These are phyloP conservation scores for Didymellaceae sp. DNA, from an alignment of 2,329 filamentous ascomycete species.

Conservation along the genomic window DNA sequence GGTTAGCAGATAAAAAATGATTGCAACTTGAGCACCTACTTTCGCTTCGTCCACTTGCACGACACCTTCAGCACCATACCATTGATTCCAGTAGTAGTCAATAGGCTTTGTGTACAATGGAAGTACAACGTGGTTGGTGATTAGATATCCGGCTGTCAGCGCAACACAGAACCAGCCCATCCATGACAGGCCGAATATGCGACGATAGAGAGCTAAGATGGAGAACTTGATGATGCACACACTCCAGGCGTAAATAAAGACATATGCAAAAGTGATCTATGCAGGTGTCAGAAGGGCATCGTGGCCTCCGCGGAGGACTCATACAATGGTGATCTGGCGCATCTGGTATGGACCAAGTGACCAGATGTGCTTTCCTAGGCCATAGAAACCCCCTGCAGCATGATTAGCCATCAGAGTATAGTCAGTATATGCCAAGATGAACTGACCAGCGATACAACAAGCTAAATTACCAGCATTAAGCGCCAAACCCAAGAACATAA, in stretches of 20 bases:
- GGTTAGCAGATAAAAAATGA: neutral
- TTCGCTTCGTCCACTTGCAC: constrained; percentile 30
- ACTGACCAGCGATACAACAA: constrained; percentile 32
- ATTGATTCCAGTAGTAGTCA: constrained; percentile 32
- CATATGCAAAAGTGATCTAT: constrained; percentile 36
- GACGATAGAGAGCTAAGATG: constrained; percentile 34
- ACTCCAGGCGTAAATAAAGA: constrained; percentile 37
- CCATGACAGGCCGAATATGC: constrained; percentile 36
- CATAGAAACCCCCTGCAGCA: constrained; percentile 27
- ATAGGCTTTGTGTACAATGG: constrained; percentile 27
- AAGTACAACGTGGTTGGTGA: constrained; percentile 29
- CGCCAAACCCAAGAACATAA: constrained; percentile 32
- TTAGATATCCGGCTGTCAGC: constrained; percentile 26
- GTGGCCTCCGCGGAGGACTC: neutral
- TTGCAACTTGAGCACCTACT: constrained; percentile 1
- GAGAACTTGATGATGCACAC: constrained; percentile 37
- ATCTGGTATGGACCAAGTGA: constrained; percentile 29
- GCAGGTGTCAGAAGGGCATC: neutral
- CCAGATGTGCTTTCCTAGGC: constrained; percentile 37
- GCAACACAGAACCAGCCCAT: constrained; percentile 29
- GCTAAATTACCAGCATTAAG: constrained; percentile 32
- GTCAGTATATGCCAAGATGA: neutral
- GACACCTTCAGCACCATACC: constrained; percentile 24
- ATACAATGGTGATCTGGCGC: constrained; percentile 34
- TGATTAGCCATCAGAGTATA: neutral